Evolutionary conservation across 2,329 filamentous ascomycete genomes (phyloP), one percentile per base, ranked within the genome.

Genomic region (Stachybotrys chartarum): DNA sequence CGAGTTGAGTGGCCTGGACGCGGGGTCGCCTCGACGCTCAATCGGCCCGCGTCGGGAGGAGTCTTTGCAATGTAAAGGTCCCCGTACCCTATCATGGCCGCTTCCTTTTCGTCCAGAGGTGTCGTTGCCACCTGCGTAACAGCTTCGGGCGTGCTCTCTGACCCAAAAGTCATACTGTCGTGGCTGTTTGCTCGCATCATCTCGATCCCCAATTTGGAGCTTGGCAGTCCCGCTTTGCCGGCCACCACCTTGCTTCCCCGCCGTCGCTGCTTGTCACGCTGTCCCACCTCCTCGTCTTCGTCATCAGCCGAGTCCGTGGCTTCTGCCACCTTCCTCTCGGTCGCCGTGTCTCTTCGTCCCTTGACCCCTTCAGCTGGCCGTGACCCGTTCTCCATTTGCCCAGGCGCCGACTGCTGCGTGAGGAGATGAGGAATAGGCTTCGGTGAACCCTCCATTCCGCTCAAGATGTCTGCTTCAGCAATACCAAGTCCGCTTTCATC

Each of bases 141-240:
- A n/a, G 76, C 75, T 59, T 81, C 80, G 1, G 75, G 69, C 14
- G 75, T 76, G 60, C 72, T 77, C 50, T 82, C 80, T 3, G 79
- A 78, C 11, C 73, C 70, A 12, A 80, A 53, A 1, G 76, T 76
- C 54, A 90, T 82, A 65, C 92, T 96, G 51, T 95, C 93, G 63
- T 93, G 88, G 66, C 91, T 96, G 69, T 96, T 96, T 18, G 93
- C 95, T 51, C 93, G 85, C 90, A 97, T 93, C 93, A 97, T 97
- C 70, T 97, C 93, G 52, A 91, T 94, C 1, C 91, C 91, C 2
- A 97, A 81, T 70, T 96, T 97, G 0, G 91, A 96, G 54, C 87
- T 89, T 12, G 88, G 87, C 30, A 89, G 79, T 44, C 78, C 77
- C 16, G 75, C 72, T 60, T 85, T 84, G 57, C 73, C 66, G 44